These are phyloP conservation scores for Tillandsia fasciculata DNA, from an alignment of 176 grass and related monocot genomes.

Conservation along the genomic window DNA sequence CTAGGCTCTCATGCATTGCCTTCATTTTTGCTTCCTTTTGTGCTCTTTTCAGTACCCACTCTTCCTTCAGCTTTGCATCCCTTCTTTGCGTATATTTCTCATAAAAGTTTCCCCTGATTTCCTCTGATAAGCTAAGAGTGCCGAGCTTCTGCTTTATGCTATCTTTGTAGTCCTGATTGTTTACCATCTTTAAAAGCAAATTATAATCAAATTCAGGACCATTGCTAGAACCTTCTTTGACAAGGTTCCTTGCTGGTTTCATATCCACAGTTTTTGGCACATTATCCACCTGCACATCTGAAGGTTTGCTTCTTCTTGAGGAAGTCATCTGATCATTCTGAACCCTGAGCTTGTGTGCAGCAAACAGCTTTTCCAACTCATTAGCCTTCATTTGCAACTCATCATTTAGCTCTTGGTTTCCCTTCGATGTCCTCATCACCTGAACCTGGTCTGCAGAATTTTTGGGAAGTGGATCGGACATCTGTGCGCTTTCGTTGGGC, in stretches of 20 bases:
- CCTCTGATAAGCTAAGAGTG: conserved; percentile 55
- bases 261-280: conserved; percentile 38
- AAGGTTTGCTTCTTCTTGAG: conserved; percentile 48
- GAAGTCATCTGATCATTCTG: conserved; percentile 37
- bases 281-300: conserved; percentile 35
- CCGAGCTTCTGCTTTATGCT: conserved; percentile 39
- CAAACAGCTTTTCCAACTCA: conserved; percentile 90
- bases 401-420: conserved; percentile 64
- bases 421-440: conserved; percentile 37
- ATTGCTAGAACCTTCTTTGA: conserved; percentile 32
- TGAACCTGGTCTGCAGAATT: conserved; percentile 24
- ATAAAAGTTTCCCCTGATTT: conserved; percentile 88
- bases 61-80: conserved; percentile 80
- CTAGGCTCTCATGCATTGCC: conserved; percentile 81
- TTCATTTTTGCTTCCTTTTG: conserved; percentile 83
- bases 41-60: conserved; percentile 54
- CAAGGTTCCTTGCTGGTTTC: conserved; percentile 33
- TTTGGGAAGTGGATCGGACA: background rate
- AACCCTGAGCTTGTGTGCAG: conserved; percentile 59
- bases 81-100: conserved; percentile 90
- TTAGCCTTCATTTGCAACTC: conserved; percentile 82
- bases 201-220: conserved; percentile 37
- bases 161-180: conserved; percentile 30
- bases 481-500: conserved; percentile 6
- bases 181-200: conserved; percentile 71